Percentiles rank a stretch among this genome's conserved stretches.
phyloP scores from a whole-genome alignment of 495 filamentous ascomycete genomes.

The Aspergillus panamensis region DNA sequence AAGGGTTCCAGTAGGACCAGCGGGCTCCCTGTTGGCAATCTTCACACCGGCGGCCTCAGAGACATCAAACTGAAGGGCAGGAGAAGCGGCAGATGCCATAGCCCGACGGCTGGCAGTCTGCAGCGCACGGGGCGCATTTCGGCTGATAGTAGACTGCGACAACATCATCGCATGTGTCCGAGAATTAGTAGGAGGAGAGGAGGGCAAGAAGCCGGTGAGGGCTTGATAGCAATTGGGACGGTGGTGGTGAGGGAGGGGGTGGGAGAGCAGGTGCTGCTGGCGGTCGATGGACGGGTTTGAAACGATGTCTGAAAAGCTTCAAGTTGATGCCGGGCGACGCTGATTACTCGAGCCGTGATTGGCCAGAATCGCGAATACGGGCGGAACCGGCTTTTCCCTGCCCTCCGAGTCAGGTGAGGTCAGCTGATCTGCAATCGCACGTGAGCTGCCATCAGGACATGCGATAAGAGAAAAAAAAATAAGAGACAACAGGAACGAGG shows the following conservation, averaged over 20 bases:
- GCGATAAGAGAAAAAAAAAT: conserved; percentile 27
- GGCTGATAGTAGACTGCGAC: conserved; percentile 73
- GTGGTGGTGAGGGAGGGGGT: conserved; percentile 26
- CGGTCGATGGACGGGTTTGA: conserved; percentile 30
- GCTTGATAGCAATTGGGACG: conserved; percentile 44
- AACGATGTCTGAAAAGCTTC: conserved; percentile 50
- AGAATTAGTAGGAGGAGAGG: conserved; percentile 29
- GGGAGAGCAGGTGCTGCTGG: conserved; percentile 27
- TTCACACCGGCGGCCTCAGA: conserved; percentile 84
- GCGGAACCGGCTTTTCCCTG: conserved; percentile 45
- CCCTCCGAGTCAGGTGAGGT: conserved; percentile 31
- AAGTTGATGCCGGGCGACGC: conserved; percentile 39
- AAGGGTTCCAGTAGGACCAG: conserved; percentile 82
- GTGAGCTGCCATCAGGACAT: conserved; percentile 10
- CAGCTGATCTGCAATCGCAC: conserved; percentile 30
- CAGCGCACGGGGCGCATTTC: conserved; percentile 72
- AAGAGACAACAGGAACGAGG: conserved; percentile 13
- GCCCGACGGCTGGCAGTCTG: conserved; percentile 60
- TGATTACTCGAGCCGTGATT: conserved; percentile 45
- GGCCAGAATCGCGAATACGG: conserved; percentile 39
- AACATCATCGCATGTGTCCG: conserved; percentile 69
- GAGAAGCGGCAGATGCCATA: conserved; percentile 77
- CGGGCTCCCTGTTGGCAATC: conserved; percentile 81
- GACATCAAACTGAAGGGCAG: conserved; percentile 81
- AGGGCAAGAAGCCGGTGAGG: conserved; percentile 32